Conservation (phyloP, 23 red algal genomes). For the Chondrus crispus region DNA sequence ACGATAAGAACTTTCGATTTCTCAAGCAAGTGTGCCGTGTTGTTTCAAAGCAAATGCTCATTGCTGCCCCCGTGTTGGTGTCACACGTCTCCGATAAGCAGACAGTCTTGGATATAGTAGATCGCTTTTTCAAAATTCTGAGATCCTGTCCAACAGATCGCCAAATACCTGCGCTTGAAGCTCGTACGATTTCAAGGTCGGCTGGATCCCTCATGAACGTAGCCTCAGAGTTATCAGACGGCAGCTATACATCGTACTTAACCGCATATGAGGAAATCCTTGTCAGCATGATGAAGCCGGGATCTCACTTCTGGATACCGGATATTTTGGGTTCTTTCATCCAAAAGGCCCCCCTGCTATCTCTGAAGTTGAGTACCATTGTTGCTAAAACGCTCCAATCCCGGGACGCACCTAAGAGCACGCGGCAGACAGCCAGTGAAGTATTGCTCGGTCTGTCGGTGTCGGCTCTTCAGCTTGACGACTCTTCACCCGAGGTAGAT, state of each 20-base stretch:
- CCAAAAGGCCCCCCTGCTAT: not conserved
- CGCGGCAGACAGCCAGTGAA: not conserved
- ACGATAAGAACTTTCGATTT: not conserved
- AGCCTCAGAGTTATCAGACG: not conserved
- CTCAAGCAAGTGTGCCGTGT: slow-evolving; percentile 3
- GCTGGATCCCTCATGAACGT: not conserved
- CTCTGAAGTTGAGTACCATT: not conserved
- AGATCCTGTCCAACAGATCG: not conserved
- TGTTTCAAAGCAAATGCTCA: slow-evolving; percentile 38
- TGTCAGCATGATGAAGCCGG: not conserved
- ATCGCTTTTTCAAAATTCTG: slow-evolving; percentile 19
- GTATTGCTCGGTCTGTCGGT: no score
- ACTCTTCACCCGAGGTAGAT: not conserved
- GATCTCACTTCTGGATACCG: not conserved
- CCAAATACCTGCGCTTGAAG: not conserved
- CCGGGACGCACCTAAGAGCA: not conserved
- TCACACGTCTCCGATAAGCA: slow-evolving; percentile 24
- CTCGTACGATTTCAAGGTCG: slow-evolving; percentile 28
- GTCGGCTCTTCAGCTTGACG: no score
- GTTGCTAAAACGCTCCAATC: not conserved
- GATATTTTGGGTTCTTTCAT: slow-evolving; percentile 19
- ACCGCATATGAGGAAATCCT: not conserved
- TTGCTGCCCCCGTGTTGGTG: not conserved
- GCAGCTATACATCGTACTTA: not conserved
- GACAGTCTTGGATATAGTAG: slow-evolving; percentile 4